Conservation (phyloP, 106 monocot species). For the Amphibolis antarctica region DNA sequence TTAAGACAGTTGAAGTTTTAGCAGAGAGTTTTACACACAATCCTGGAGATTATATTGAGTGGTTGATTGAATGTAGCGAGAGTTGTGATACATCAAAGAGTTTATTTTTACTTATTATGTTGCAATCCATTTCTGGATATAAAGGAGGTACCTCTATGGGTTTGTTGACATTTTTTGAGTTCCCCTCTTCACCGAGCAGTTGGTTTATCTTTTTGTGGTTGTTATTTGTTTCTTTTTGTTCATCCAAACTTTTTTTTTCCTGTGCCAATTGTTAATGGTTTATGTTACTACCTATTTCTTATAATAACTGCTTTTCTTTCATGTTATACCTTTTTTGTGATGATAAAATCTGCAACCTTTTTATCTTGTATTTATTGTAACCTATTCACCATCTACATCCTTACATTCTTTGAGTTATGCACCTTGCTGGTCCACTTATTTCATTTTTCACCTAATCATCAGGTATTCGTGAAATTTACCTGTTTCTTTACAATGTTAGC, state of each 20-base stretch:
- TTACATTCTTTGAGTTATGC: too few species aligned
- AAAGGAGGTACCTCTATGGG: constrained; percentile 34
- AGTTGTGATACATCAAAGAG: constrained; percentile 30
- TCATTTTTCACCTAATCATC: too few species aligned
- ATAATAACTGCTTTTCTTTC: too few species aligned
- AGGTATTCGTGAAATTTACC: too few species aligned
- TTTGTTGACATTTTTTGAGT: neutral
- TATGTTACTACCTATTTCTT: too few species aligned
- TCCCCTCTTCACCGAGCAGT: neutral
- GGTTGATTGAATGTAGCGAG: constrained; percentile 52
- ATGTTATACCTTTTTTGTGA: neutral
- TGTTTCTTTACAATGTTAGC: too few species aligned
- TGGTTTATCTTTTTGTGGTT: neutral
- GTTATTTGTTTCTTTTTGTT: neutral
- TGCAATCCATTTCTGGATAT: constrained; percentile 32
- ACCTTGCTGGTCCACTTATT: too few species aligned
- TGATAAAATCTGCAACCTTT: too few species aligned
- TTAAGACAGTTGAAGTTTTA: constrained; percentile 40
- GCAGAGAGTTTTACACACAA: constrained; percentile 34
- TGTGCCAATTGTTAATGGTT: too few species aligned
- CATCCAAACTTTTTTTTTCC: too few species aligned
- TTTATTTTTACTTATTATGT: constrained; percentile 51
- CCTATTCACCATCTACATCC: too few species aligned
- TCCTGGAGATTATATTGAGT: constrained; percentile 42
- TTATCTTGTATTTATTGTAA: too few species aligned